These are phyloP conservation scores for Wickerhamiella alocasiicola DNA, from an alignment of 805 yeast species.

Conservation along the genomic window DNA sequence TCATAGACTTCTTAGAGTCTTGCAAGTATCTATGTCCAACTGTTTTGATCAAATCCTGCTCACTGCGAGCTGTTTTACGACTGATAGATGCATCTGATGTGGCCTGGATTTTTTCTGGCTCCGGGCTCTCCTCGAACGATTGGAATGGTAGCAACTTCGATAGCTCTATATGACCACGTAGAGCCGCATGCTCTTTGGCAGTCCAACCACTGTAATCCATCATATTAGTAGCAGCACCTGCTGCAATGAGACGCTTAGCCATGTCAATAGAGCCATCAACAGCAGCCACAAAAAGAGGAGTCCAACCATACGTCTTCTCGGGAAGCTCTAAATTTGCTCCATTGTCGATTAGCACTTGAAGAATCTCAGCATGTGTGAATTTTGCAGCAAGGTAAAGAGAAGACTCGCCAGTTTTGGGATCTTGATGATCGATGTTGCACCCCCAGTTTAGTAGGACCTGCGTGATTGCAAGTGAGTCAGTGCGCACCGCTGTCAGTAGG, in stretches of 20 bases:
- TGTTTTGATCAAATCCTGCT: constrained; percentile 51
- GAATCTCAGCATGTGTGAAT: constrained; percentile 42
- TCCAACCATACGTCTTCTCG: constrained; percentile 81
- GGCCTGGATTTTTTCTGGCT: constrained; percentile 20
- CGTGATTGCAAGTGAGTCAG: constrained; percentile 48
- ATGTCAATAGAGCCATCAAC: constrained; percentile 62
- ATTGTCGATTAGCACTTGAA: constrained; percentile 41
- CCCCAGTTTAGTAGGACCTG: constrained; percentile 38
- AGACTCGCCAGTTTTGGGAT: constrained; percentile 48
- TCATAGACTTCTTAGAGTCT: constrained; percentile 47
- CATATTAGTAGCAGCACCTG: constrained; percentile 42
- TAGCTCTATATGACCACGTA: constrained; percentile 71
- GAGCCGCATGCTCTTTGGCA: constrained; percentile 91
- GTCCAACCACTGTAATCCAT: constrained; percentile 88
- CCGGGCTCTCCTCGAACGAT: constrained; percentile 13
- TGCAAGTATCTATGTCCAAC: constrained; percentile 69
- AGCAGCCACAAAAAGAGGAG: constrained; percentile 82
- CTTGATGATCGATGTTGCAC: constrained; percentile 52
- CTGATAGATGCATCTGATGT: background rate
- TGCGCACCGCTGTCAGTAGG: constrained; percentile 53
- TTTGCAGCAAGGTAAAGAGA: constrained; percentile 73
- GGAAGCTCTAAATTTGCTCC: constrained; percentile 66
- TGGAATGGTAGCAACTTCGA: constrained; percentile 40
- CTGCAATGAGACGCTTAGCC: constrained; percentile 40
- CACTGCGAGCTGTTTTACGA: constrained; percentile 8